A percentile compares a stretch with the other conserved stretches of the same genome.
Conservation (phyloP, 176 grass and related monocot species). For the Oryza longistaminata region DNA sequence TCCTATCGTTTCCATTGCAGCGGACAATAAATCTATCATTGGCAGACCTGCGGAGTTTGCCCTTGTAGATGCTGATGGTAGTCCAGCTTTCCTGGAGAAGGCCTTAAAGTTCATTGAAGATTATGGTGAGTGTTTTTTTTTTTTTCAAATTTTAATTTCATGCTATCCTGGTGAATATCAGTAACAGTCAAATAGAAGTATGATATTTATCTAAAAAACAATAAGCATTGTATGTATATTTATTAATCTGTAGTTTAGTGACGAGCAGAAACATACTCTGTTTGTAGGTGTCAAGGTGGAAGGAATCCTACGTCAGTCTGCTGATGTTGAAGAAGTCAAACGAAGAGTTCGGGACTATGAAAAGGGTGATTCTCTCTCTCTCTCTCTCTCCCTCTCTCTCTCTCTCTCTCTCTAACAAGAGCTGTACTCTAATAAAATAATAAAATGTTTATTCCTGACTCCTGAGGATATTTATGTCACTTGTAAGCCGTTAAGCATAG, state of each 20-base stretch:
- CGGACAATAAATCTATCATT: slow-evolving; percentile 67
- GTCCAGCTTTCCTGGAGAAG: slow-evolving; percentile 93
- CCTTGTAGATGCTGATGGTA: slow-evolving; percentile 80
- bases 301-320: slow-evolving; percentile 94
- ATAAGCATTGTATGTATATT: not conserved
- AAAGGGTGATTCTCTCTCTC: slow-evolving; percentile 49
- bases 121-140: slow-evolving; percentile 59
- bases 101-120: slow-evolving; percentile 93
- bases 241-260: slow-evolving; percentile 10
- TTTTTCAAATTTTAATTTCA: not conserved
- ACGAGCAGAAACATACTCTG: slow-evolving; percentile 12
- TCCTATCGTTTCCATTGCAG: slow-evolving; percentile 49
- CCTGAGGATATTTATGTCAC: not conserved
- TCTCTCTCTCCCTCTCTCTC: not conserved
- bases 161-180: slow-evolving; percentile 14
- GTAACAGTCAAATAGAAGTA: slow-evolving; percentile 7
- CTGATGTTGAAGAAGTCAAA: slow-evolving; percentile 99
- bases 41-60: slow-evolving; percentile 71
- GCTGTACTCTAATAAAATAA: slow-evolving; percentile 11
- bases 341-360: slow-evolving; percentile 87
- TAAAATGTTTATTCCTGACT: not conserved
- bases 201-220: not conserved
- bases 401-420: slow-evolving; percentile 19
- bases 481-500: not conserved
- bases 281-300: slow-evolving; percentile 90